Evolutionary conservation across 257 asterid species (phyloP).

Genomic region (Fraxinus cuspidata): DNA sequence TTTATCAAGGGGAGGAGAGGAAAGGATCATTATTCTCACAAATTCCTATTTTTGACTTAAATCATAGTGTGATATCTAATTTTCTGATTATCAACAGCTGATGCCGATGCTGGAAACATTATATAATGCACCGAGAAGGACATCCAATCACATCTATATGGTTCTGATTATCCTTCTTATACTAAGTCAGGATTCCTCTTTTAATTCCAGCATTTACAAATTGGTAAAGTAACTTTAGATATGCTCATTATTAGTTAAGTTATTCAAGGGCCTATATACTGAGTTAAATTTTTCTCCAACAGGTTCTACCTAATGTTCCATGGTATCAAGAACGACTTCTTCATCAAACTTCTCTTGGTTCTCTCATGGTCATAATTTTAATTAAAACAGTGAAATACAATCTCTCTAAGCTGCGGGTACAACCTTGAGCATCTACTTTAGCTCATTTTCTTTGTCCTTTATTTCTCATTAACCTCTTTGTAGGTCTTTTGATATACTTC

Average conservation of each 20-base stretch:
- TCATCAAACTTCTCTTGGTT: constrained; percentile 58
- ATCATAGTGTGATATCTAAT: constrained; percentile 28
- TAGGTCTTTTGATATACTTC: not conserved
- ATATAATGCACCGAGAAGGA: constrained; percentile 78
- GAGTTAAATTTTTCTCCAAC: constrained; percentile 30
- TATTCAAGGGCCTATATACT: constrained; percentile 19
- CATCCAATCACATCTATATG: constrained; percentile 91
- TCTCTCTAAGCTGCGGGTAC: constrained; percentile 68
- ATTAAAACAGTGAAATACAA: constrained; percentile 73
- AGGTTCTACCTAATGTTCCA: constrained; percentile 77
- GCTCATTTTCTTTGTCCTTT: not conserved
- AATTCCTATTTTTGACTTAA: constrained; percentile 12
- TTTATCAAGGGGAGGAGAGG: not conserved
- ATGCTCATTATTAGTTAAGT: constrained; percentile 16
- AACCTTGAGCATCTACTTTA: constrained; percentile 25
- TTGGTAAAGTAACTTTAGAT: constrained; percentile 48
- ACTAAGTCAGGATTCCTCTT: constrained; percentile 93
- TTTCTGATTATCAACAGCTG: constrained; percentile 54
- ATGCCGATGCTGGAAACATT: constrained; percentile 96
- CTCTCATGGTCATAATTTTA: constrained; percentile 81
- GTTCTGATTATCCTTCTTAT: constrained; percentile 85
- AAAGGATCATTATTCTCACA: constrained; percentile 9
- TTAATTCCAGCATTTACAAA: constrained; percentile 84
- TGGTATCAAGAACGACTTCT: constrained; percentile 60
- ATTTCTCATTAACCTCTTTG: not conserved